Evolutionary conservation across 352 stramenopile species (phyloP).

Genomic region (Globisporangium spinosum): DNA sequence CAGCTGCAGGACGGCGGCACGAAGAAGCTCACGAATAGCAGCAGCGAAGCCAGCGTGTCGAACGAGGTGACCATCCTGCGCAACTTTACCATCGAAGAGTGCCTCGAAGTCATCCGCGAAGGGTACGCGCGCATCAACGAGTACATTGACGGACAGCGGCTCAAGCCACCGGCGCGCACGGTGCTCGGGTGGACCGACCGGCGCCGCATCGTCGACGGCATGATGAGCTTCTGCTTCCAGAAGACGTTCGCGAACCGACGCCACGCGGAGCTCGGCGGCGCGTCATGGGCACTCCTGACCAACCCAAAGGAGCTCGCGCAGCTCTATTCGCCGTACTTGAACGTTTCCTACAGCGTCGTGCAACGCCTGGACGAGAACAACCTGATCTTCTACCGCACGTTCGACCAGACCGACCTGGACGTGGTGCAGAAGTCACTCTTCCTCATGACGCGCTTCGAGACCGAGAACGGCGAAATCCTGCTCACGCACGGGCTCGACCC

Average conservation of each 20-base stretch:
- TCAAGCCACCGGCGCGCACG: conserved; percentile 26
- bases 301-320: conserved; percentile 23
- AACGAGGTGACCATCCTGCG: conserved; percentile 34
- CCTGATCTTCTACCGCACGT: conserved; percentile 33
- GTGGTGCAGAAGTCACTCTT: conserved; percentile 40
- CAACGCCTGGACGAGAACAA: conserved; percentile 45
- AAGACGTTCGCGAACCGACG: conserved; percentile 35
- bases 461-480: conserved; percentile 38
- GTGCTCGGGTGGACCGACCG: conserved; percentile 45
- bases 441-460: conserved; percentile 46
- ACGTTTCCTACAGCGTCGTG: conserved; percentile 30
- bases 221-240: conserved; percentile 38
- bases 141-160: conserved; percentile 35
- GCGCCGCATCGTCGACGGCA: conserved; percentile 21
- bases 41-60: conserved; percentile 8
- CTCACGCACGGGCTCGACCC: conserved; percentile 34
- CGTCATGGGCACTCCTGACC: conserved; percentile 31
- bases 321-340: conserved; percentile 44
- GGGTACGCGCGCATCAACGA: conserved; percentile 33
- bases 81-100: conserved; percentile 40
- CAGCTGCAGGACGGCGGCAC: conserved; percentile 25
- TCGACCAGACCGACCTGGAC: conserved; percentile 39
- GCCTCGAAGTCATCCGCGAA: conserved; percentile 35
- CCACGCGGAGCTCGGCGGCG: conserved; percentile 23
- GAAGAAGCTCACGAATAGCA: conserved; percentile 12